Conservation (phyloP, 2,329 filamentous ascomycete species). For the Talaromyces sp. region DNA sequence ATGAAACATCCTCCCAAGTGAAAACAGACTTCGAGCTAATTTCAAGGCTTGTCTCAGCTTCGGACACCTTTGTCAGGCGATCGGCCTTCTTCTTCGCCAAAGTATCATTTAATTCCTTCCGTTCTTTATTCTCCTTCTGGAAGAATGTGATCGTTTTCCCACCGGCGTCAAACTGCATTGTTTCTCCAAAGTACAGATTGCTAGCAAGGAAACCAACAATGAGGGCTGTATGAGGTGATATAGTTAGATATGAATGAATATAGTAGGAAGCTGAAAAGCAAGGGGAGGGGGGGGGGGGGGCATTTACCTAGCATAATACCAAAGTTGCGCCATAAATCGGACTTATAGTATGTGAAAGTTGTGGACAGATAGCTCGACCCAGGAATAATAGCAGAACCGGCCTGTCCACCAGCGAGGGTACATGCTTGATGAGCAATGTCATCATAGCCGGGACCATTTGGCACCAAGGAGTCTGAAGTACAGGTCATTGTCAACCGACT, state of each 20-base stretch:
- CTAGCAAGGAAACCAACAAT: slow-evolving; percentile 39
- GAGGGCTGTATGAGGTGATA: slow-evolving; percentile 16
- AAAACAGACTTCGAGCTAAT: slow-evolving; percentile 59
- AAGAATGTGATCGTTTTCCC: slow-evolving; percentile 48
- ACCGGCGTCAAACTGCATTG: slow-evolving; percentile 42
- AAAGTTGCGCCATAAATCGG: slow-evolving; percentile 70
- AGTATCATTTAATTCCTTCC: slow-evolving; percentile 39
- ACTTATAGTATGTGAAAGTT: slow-evolving; percentile 67
- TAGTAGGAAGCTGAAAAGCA: too few relatives aligned
- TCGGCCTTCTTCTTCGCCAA: slow-evolving; percentile 44
- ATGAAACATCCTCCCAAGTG: slow-evolving; percentile 56
- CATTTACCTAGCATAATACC: slow-evolving; percentile 39
- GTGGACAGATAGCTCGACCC: slow-evolving; percentile 70
- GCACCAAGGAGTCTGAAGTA: slow-evolving; percentile 67
- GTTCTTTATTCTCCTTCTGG: slow-evolving; percentile 43
- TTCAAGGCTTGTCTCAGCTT: slow-evolving; percentile 50
- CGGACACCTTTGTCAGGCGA: slow-evolving; percentile 36
- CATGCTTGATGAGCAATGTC: slow-evolving; percentile 78
- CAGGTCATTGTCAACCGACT: slow-evolving; percentile 69
- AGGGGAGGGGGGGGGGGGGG: too few relatives aligned
- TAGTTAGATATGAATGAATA: not conserved
- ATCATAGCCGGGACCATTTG: slow-evolving; percentile 68
- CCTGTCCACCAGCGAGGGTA: slow-evolving; percentile 71
- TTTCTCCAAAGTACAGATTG: slow-evolving; percentile 45
- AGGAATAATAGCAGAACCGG: slow-evolving; percentile 65